Base-by-base conservation (phyloP, 192 early-diverging fungal genomes). In the Phlyctochytrium planicorne region DNA sequence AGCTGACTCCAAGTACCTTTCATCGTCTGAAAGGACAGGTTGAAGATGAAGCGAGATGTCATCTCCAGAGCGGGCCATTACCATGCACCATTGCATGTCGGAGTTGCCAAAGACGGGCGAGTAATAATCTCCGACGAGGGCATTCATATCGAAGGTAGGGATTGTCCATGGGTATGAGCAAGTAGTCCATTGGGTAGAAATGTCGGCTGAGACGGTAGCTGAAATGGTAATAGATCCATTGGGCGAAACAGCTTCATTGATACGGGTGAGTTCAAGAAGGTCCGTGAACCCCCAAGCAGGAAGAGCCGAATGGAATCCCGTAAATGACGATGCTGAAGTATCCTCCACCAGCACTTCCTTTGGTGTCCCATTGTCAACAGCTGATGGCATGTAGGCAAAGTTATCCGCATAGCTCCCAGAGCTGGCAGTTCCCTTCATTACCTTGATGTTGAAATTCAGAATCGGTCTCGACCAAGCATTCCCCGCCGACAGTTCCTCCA, bases 221-320 rank as follows among this genome's bases (percentile, higher is more conserved):
- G 67, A 69, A 27, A 83, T 60, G 20, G 32, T 69, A 16, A 79
- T 63, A 0, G 71, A 70, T 20, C 72, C 76, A 24, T 69, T 66
- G 20, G 52, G 34, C 20, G 47, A 53, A 12, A 78, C 53, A 1
- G 77, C 76, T 2, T 74, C 69, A 0, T 66, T n/a, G n/a, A 73
- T 27, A 23, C 31, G 31, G 4, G 68, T 52, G 29, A 80, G 62
- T 1, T 67, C 29, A 10, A 71, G 52, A 27, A 80, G 62, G 24
- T 71, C 68, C 2, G 73, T 71, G 61, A 83, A 83, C 31, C 82
- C 82, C 82, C 82, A 83, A 34, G 78, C 82, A 23, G 75, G 56
- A 37, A 65, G 52, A 2, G 35, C 2, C 1, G 60, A 62, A 20
- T 25, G 27, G 67, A 80, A 80, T 1, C 68, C 78, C 6, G 56